Evolutionary conservation across 2,329 filamentous ascomycete genomes (phyloP).

Genomic region (Curvularia lunata): DNA sequence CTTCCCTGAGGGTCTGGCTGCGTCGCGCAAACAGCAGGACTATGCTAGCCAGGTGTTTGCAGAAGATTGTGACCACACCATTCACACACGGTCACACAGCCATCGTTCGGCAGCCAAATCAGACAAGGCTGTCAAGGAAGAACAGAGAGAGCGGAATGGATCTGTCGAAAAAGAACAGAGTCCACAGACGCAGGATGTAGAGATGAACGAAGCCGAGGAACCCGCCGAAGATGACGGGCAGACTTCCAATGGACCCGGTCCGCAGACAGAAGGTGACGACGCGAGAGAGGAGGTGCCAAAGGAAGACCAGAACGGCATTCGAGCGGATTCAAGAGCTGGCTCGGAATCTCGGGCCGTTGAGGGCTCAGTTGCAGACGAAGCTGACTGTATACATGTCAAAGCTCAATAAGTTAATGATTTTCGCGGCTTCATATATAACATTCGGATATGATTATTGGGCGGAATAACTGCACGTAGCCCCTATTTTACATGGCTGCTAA

Average conservation of each 20-base stretch:
- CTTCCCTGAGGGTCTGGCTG: conserved; percentile 46
- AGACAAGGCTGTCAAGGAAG: conserved; percentile 31
- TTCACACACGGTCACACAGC: conserved; percentile 27
- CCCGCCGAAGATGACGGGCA: conserved; percentile 22
- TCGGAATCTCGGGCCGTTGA: background rate
- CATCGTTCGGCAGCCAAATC: conserved; percentile 16
- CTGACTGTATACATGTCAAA: background rate
- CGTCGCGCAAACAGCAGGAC: conserved; percentile 41
- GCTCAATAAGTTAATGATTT: background rate
- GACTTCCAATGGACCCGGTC: background rate
- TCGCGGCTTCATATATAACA: no score
- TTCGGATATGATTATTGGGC: no score
- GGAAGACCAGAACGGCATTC: background rate
- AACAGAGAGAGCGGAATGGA: conserved; percentile 23
- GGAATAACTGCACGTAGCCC: no score
- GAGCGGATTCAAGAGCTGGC: background rate
- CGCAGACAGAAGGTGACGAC: background rate
- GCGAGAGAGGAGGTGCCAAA: background rate
- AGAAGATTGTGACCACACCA: conserved; percentile 35
- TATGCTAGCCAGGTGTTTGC: conserved; percentile 44
- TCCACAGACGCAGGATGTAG: conserved; percentile 23
- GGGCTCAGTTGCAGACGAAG: background rate
- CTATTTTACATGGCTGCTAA: no score
- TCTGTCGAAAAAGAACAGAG: conserved; percentile 21
- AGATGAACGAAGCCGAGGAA: conserved; percentile 34